Conservation (phyloP, 202 grass and related monocot species). For the Bolboschoenoplectus hybrid region DNA sequence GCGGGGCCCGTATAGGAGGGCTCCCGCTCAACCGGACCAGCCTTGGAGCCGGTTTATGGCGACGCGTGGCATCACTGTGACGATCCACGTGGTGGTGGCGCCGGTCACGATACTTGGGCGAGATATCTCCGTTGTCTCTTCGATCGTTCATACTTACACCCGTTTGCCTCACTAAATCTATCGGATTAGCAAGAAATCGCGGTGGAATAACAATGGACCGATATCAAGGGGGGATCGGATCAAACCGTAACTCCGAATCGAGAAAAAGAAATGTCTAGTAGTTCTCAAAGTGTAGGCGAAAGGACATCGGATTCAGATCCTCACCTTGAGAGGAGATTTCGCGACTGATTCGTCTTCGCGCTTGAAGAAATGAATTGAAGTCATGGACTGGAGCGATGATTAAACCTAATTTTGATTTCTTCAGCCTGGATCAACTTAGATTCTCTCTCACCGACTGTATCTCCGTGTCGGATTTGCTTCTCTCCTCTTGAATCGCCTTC, state of each 20-base stretch:
- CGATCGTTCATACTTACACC: constrained; percentile 25
- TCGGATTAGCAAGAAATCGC: not conserved
- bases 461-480: not conserved
- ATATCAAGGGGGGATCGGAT: not conserved
- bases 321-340: not conserved
- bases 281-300: not conserved
- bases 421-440: no score
- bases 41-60: constrained; percentile 37
- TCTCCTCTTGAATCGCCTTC: not conserved
- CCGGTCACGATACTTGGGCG: not conserved
- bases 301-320: constrained; percentile 32
- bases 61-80: constrained; percentile 20
- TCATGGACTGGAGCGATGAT: not conserved
- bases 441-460: not conserved
- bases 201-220: not conserved
- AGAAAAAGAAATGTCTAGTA: not conserved
- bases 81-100: constrained; percentile 27
- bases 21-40: constrained; percentile 21
- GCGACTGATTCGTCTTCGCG: not conserved
- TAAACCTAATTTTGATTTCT: not conserved
- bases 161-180: constrained; percentile 27
- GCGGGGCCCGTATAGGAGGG: constrained; percentile 28
- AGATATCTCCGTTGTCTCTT: constrained; percentile 13
- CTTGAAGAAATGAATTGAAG: not conserved
- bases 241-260: not conserved